Base-by-base conservation (phyloP, 192 early-diverging fungal genomes). In the Phycomyces blakesleeanus region DNA sequence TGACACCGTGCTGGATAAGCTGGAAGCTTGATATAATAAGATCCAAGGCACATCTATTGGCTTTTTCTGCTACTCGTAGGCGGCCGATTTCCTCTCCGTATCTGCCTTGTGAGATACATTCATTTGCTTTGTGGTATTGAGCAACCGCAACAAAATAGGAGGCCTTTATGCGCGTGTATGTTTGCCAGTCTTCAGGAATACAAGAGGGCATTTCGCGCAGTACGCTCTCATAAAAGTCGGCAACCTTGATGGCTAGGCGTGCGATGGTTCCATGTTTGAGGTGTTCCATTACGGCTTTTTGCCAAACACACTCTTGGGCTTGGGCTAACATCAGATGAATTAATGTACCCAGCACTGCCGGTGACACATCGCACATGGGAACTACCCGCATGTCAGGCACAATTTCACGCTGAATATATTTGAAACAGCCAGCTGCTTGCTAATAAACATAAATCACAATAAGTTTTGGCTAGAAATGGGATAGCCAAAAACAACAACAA, bases 221-320 rank as follows among this genome's bases (percentile, higher is more conserved):
- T 55, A 88, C 83, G 2, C 67, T 51, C 0, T 87, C 83, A 54
- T 91, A 96, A 61, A 83, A 85, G 44, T 86, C 85, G 1, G 88
- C 83, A 12, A 87, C 88, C 40, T 90, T 83, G 20, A 70, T 74
- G 11, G 94, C 93, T 14, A 97, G 78, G 21, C 86, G 85, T 18
- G 91, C 85, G 51, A 96, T 78, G 6, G 84, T 80, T 0, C 78
- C 83, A 52, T 93, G 82, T 66, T 91, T 94, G 76, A 93, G 86
- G 29, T 90, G 85, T 57, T 87, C 91, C 73, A 84, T 59, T 2
- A 92, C 82, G 9, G 93, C 89, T 51, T 94, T 89, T 42, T 85
- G 86, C 91, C 92, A 94, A 49, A 88, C 89, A 61, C 91, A 93
- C 73, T 96, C 95, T 71, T 96, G 93, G 21, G 95, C 95, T 73